Base-by-base conservation (phyloP, 352 stramenopile species). In the Pythium dissotocum region DNA sequence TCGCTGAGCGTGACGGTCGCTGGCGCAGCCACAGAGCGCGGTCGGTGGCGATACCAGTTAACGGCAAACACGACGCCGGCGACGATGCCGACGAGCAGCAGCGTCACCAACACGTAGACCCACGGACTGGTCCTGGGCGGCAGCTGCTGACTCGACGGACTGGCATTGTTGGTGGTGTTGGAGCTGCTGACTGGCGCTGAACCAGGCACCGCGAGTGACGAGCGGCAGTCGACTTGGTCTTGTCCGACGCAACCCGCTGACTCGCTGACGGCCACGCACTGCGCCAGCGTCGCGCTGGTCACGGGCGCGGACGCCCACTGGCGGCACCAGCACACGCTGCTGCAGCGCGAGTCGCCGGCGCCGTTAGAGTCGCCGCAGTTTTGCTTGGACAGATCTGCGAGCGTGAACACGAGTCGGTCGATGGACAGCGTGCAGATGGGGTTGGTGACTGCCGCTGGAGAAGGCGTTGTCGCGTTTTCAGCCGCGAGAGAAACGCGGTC, bases 21-120 rank as follows among this genome's bases (percentile, higher is more conserved):
- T 0, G 75, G 77, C 42, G 78, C 77, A 56, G 75, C 72, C 18
- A 73, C 70, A 13, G 55, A 65, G 16, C 49, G 54, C 2, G 80
- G 78, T 3, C 78, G 82, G 52, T 88, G 46, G 42, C 77, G 78
- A 49, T 82, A 84, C 77, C 77, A 90, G 49, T 81, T 85, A 42
- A 81, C 52, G 2, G 76, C 30, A 40, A 90, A 87, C 6, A 79
- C 49, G 24, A 79, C 46, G 21, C 77, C 49, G 0, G 62, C 80
- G 5, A 81, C 24, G 4, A 78, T 59, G 18, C 79, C 48, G 2
- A 71, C 71, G 57, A 77, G 70, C 32, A 61, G 63, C 21, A 85
- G 26, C 7, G 62, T 77, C 12, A 87, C 73, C 16, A 82, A 44
- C 8, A 65, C 67, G 68, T 77, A 87, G 28, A 80, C 63, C 70